These are phyloP conservation scores for Wallemia mellicola DNA, from an alignment of 1,284 basidiomycete species.

Conservation along the genomic window DNA sequence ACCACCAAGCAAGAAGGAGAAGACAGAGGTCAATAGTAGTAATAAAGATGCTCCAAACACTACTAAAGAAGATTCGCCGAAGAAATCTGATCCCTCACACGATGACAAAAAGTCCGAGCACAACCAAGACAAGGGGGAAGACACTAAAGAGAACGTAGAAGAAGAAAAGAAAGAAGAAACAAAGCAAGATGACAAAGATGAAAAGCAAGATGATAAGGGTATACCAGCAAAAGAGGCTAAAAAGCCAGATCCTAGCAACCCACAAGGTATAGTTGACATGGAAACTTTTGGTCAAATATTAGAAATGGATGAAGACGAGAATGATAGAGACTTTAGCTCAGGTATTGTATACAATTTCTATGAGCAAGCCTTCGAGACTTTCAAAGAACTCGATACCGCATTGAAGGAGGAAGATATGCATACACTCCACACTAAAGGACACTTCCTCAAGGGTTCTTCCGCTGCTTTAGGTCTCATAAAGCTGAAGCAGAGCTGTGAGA, in stretches of 20 bases:
- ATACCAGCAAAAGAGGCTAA: neutral
- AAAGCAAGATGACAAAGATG: neutral
- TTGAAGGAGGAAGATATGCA: constrained; percentile 25
- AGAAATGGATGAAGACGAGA: constrained; percentile 61
- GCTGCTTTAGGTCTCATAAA: constrained; percentile 56
- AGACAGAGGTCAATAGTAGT: no score
- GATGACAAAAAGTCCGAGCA: no score
- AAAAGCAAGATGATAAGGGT: neutral
- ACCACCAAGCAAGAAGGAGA: neutral
- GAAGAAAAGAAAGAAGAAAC: neutral
- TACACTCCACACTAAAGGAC: constrained; percentile 20
- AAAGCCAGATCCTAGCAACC: neutral
- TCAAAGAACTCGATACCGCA: constrained; percentile 42
- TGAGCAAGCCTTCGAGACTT: constrained; percentile 39
- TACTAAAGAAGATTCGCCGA: no score
- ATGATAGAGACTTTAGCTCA: constrained; percentile 38
- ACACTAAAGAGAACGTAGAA: neutral
- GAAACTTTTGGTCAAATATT: constrained; percentile 55
- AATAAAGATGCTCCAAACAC: no score
- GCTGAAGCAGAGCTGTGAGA: constrained; percentile 55
- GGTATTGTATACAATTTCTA: constrained; percentile 56
- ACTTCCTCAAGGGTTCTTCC: constrained; percentile 82
- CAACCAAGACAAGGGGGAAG: neutral
- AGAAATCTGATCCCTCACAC: neutral
- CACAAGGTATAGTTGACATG: constrained; percentile 28